Percentiles rank a stretch among this genome's conserved stretches.
phyloP scores from a whole-genome alignment of 495 filamentous ascomycete genomes.

The Neurospora tetrasperma region DNA sequence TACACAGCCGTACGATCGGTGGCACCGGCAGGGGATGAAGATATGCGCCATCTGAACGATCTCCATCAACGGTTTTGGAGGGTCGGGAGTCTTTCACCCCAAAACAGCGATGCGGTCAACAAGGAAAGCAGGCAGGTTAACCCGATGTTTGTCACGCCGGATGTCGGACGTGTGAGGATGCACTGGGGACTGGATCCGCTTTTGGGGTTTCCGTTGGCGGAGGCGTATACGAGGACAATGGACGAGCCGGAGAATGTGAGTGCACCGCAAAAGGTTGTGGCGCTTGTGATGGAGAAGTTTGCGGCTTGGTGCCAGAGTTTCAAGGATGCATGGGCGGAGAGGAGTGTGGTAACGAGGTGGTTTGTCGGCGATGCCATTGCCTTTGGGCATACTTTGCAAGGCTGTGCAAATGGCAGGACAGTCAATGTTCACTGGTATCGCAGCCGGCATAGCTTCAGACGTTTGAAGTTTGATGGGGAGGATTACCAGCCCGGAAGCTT shows the following conservation, averaged over 20 bases:
- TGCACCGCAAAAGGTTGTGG: not conserved
- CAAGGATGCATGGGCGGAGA: not conserved
- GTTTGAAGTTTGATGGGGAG: constrained; percentile 7
- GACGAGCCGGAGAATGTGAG: not conserved
- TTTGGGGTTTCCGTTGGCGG: constrained; percentile 22
- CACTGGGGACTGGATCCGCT: constrained; percentile 20
- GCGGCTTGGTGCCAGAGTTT: constrained; percentile 16
- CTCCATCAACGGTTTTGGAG: constrained; percentile 1
- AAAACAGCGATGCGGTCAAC: not conserved
- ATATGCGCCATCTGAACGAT: not conserved
- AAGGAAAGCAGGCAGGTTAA: constrained; percentile 6
- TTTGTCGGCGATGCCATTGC: constrained; percentile 15
- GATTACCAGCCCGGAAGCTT: constrained; percentile 3
- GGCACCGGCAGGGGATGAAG: not conserved
- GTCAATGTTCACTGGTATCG: not conserved
- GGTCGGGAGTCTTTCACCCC: not conserved
- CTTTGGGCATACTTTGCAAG: constrained; percentile 14
- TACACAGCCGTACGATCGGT: not conserved
- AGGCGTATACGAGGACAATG: constrained; percentile 7
- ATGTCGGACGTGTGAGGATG: constrained; percentile 1
- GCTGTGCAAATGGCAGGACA: not conserved
- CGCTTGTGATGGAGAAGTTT: constrained; percentile 11
- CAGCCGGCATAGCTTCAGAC: not conserved
- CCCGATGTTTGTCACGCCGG: constrained; percentile 10
- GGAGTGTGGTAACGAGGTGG: constrained; percentile 10